A percentile compares a stretch with the other conserved stretches of the same genome.
phyloP scores from a whole-genome alignment of 257 asterid species.

The Jacaranda mimosifolia region DNA sequence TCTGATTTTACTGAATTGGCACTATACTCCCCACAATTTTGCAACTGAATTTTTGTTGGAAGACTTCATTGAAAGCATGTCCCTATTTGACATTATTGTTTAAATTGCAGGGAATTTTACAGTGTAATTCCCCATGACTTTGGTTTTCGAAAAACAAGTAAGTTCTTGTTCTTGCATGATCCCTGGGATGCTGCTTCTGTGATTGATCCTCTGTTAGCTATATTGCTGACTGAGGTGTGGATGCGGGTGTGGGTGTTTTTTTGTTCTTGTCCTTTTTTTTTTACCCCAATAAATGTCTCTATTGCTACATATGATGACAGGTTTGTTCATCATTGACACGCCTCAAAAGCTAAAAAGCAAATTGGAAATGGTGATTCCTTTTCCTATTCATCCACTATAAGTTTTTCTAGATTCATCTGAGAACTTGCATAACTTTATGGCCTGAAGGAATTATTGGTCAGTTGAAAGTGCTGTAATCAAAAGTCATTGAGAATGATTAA shows the following conservation, averaged over 20 bases:
- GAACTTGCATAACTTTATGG: slow-evolving; percentile 5
- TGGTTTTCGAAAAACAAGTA: slow-evolving; percentile 84
- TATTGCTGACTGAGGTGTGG: slow-evolving; percentile 1
- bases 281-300: slow-evolving; percentile 30
- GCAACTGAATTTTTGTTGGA: slow-evolving; percentile 18
- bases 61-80: slow-evolving; percentile 15
- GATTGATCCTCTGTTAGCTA: slow-evolving; percentile 11
- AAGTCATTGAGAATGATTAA: not conserved
- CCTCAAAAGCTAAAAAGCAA: slow-evolving; percentile 88
- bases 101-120: slow-evolving; percentile 85
- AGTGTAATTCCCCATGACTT: slow-evolving; percentile 94
- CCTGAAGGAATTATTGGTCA: not conserved
- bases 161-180: slow-evolving; percentile 48
- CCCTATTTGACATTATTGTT: slow-evolving; percentile 32
- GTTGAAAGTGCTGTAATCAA: not conserved
- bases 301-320: slow-evolving; percentile 54
- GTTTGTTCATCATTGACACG: slow-evolving; percentile 86
- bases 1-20: not conserved
- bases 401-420: slow-evolving; percentile 20
- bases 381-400: slow-evolving; percentile 24
- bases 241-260: too few species aligned
- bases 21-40: slow-evolving; percentile 7
- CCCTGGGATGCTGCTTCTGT: slow-evolving; percentile 13
- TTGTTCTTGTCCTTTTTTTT: too few species aligned
- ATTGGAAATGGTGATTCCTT: slow-evolving; percentile 81